Percentiles rank a stretch among this genome's conserved stretches.
These are phyloP conservation scores for Tylopilus subfusipes DNA, from an alignment of 768 basidiomycete species.

Conservation along the genomic window DNA sequence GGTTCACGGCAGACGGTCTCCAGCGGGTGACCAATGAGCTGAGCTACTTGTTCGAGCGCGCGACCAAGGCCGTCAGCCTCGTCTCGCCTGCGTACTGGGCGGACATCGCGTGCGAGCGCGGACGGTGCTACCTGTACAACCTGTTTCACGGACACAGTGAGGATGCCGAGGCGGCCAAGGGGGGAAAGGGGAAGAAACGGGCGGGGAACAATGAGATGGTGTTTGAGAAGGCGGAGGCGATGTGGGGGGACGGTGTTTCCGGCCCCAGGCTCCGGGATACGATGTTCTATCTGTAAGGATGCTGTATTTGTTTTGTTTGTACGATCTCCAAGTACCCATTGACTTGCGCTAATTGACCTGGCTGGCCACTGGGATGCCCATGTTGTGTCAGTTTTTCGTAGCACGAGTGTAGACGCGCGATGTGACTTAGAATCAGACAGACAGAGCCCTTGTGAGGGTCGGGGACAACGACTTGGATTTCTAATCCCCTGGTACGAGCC, in stretches of 20 bases:
- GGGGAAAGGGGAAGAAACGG: constrained; percentile 29
- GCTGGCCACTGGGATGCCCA: too few relatives aligned
- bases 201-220: constrained; percentile 45
- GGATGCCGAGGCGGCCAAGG: constrained; percentile 20
- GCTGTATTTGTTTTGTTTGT: not conserved
- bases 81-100: constrained; percentile 40
- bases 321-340: too few relatives aligned
- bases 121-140: constrained; percentile 48
- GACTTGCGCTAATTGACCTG: too few relatives aligned
- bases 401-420: too few relatives aligned
- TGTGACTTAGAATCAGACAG: too few relatives aligned
- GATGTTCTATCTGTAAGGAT: constrained; percentile 62
- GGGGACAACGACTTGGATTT: too few relatives aligned
- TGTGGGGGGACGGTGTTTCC: constrained; percentile 59
- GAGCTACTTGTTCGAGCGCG: constrained; percentile 56
- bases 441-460: too few relatives aligned
- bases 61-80: constrained; percentile 45
- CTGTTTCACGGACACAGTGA: constrained; percentile 36
- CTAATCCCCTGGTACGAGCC: too few relatives aligned
- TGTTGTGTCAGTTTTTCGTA: too few relatives aligned
- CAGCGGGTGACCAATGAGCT: constrained; percentile 50
- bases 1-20: constrained; percentile 45
- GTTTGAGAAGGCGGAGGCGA: constrained; percentile 43
- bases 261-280: constrained; percentile 51
- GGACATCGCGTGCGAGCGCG: constrained; percentile 50